Percentiles rank a stretch among this genome's conserved stretches.
These are phyloP conservation scores for Hyaloscypha finlandica DNA, from an alignment of 495 filamentous ascomycete species.

Conservation along the genomic window DNA sequence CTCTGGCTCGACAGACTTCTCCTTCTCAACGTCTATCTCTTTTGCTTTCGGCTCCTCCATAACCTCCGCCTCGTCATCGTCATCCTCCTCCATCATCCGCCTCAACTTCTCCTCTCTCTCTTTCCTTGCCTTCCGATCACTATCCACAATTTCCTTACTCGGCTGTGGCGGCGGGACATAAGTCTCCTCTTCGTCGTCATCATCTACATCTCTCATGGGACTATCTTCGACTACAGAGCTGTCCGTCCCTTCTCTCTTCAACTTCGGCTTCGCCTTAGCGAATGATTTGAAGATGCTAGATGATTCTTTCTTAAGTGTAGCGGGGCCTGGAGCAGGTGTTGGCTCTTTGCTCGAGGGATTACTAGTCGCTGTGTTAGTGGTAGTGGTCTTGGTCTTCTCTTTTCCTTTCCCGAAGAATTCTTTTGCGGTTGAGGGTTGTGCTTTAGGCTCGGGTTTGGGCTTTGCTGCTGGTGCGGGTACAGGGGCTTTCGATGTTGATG, in stretches of 20 bases:
- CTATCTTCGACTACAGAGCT: constrained; percentile 57
- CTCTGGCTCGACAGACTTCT: constrained; percentile 31
- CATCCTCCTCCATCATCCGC: constrained; percentile 88
- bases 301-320: constrained; percentile 59
- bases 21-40: constrained; percentile 20
- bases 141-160: constrained; percentile 39
- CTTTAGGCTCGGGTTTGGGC: constrained; percentile 32
- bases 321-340: constrained; percentile 24
- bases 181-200: constrained; percentile 52
- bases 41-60: background rate
- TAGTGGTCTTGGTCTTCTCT: constrained; percentile 30
- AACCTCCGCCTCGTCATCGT: constrained; percentile 41
- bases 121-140: constrained; percentile 58
- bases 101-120: constrained; percentile 72
- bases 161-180: constrained; percentile 49
- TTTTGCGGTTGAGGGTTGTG: constrained; percentile 31
- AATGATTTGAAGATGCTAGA: constrained; percentile 81
- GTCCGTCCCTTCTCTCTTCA: constrained; percentile 53
- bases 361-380: constrained; percentile 14
- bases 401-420: constrained; percentile 34
- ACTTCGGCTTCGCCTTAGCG: constrained; percentile 72
- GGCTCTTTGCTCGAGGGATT: constrained; percentile 37
- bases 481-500: constrained; percentile 23
- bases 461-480: background rate
- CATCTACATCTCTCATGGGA: constrained; percentile 63